These are phyloP conservation scores for Tremellales sp. DNA, from an alignment of 1,284 basidiomycete species.

Conservation along the genomic window DNA sequence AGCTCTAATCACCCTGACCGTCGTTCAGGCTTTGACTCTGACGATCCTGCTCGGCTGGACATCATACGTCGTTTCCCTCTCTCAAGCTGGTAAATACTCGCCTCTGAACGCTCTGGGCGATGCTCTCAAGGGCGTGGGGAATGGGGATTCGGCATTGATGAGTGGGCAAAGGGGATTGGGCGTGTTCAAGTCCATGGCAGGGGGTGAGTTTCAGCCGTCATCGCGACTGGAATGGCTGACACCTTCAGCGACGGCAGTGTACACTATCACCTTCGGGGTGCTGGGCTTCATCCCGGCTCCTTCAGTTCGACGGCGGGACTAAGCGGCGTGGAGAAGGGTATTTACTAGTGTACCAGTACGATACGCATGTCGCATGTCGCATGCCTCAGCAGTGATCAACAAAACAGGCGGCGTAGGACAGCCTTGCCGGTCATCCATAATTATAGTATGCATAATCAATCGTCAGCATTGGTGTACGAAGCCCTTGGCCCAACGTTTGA, in stretches of 20 bases:
- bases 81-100: slow-evolving; percentile 29
- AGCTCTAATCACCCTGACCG: background rate
- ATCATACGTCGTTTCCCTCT: slow-evolving; percentile 36
- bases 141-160: slow-evolving; percentile 18
- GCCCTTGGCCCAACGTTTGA: too few species aligned
- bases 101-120: slow-evolving; percentile 24
- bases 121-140: slow-evolving; percentile 21
- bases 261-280: slow-evolving; percentile 38
- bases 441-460: too few species aligned
- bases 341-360: too few species aligned
- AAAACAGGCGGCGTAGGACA: too few species aligned
- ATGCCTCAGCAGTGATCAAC: too few species aligned
- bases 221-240: background rate
- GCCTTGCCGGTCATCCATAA: too few species aligned
- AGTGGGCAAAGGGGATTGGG: slow-evolving; percentile 22
- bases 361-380: too few species aligned
- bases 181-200: slow-evolving; percentile 33
- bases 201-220: slow-evolving; percentile 23
- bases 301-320: background rate
- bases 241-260: slow-evolving; percentile 40
- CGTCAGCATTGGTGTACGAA: too few species aligned
- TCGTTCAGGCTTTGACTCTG: slow-evolving; percentile 26
- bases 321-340: background rate
- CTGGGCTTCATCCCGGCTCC: slow-evolving; percentile 43
- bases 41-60: slow-evolving; percentile 45